Evolutionary conservation across 2,329 filamentous ascomycete species (phyloP).

Genomic region (Rhytidhysteron rufulum): DNA sequence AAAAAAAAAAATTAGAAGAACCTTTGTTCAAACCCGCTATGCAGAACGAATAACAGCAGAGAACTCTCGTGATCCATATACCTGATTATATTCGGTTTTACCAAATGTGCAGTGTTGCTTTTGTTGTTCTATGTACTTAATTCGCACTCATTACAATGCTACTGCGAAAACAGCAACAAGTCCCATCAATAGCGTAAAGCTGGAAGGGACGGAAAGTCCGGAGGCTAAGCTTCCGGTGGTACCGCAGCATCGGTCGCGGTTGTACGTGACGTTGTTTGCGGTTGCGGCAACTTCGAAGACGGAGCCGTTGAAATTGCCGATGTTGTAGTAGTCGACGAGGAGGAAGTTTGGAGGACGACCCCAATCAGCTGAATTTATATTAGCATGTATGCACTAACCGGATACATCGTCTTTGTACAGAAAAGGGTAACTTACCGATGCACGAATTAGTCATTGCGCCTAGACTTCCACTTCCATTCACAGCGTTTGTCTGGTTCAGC

Average conservation of each 20-base stretch:
- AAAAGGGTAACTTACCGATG: constrained; percentile 22
- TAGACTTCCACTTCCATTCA: constrained; percentile 29
- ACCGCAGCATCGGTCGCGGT: constrained; percentile 54
- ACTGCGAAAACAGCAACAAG: background rate
- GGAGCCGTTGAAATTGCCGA: constrained; percentile 31
- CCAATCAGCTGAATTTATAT: constrained; percentile 22
- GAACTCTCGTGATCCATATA: background rate
- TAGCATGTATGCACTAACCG: constrained; percentile 3
- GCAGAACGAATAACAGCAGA: background rate
- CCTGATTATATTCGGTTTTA: background rate
- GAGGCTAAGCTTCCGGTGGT: constrained; percentile 4
- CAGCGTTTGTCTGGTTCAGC: constrained; percentile 32
- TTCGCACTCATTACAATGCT: too few relatives aligned
- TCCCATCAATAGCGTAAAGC: background rate
- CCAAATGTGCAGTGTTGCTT: background rate
- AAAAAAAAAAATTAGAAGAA: too few relatives aligned
- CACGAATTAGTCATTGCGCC: constrained; percentile 31
- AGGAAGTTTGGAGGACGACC: constrained; percentile 38
- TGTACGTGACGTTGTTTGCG: constrained; percentile 71
- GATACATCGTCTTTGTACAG: background rate
- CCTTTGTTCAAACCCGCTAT: background rate
- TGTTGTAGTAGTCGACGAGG: constrained; percentile 40
- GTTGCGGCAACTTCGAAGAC: constrained; percentile 38
- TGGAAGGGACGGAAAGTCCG: background rate
- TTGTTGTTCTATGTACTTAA: background rate